A percentile compares a stretch with the other conserved stretches of the same genome.
phyloP scores from a whole-genome alignment of 2,329 filamentous ascomycete genomes.

The Clonostachys solani region DNA sequence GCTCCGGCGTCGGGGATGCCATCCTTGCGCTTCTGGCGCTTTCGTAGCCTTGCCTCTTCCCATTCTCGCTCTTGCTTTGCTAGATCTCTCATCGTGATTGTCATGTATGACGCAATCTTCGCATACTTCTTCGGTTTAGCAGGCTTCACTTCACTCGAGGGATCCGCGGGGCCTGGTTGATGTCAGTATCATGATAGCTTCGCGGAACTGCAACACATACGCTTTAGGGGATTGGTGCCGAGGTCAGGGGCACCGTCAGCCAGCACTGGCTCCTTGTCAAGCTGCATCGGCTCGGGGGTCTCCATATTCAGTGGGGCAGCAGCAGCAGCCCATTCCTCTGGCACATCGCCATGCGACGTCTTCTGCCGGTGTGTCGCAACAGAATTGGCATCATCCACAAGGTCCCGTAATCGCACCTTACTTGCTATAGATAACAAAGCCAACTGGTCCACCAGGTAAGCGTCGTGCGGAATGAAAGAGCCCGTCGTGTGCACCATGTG shows the following conservation, averaged over 20 bases:
- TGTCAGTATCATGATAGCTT: not conserved
- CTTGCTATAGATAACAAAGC: slow-evolving; percentile 79
- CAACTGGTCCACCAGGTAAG: slow-evolving; percentile 75
- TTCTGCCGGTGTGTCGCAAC: slow-evolving; percentile 69
- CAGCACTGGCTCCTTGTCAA: slow-evolving; percentile 23
- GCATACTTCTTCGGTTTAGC: slow-evolving; percentile 33
- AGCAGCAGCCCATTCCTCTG: slow-evolving; percentile 70
- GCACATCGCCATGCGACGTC: slow-evolving; percentile 75
- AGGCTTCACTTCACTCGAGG: no score
- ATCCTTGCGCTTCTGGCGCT: slow-evolving; percentile 60
- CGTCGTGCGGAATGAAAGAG: slow-evolving; percentile 70
- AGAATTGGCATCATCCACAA: slow-evolving; percentile 73
- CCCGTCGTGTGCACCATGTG: slow-evolving; percentile 59
- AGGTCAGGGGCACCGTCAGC: slow-evolving; percentile 15
- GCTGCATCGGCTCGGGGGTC: slow-evolving; percentile 20
- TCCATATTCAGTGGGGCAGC: slow-evolving; percentile 50
- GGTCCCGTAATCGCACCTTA: slow-evolving; percentile 70
- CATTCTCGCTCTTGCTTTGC: slow-evolving; percentile 63
- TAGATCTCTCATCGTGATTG: slow-evolving; percentile 54
- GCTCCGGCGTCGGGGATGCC: slow-evolving; percentile 47
- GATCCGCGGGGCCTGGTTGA: no score
- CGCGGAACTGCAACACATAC: slow-evolving; percentile 35
- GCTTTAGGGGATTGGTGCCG: slow-evolving; percentile 52
- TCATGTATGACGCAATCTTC: slow-evolving; percentile 44
- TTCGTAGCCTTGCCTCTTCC: slow-evolving; percentile 68